Conservation (phyloP, 2,329 filamentous ascomycete species). For the Coccinonectria pachysandricola region DNA sequence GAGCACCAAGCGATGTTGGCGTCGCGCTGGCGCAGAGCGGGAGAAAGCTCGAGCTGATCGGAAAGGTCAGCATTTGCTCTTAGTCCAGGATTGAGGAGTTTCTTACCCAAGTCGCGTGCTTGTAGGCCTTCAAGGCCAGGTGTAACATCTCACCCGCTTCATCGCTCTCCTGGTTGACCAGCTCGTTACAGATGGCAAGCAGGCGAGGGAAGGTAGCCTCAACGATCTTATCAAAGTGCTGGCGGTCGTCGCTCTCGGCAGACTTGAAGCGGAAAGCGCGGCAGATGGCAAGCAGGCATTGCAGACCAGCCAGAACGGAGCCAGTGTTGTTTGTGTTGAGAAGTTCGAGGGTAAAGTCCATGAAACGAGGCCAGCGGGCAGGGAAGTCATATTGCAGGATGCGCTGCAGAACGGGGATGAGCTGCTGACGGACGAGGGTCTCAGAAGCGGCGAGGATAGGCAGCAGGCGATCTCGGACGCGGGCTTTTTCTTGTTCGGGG, state of each 20-base stretch:
- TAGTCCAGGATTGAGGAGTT: slow-evolving; percentile 2
- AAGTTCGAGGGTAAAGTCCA: slow-evolving; percentile 84
- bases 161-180: slow-evolving; percentile 82
- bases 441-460: slow-evolving; percentile 76
- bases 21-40: slow-evolving; percentile 65
- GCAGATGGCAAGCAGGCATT: slow-evolving; percentile 90
- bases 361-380: slow-evolving; percentile 84
- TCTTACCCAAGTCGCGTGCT: slow-evolving; percentile 87
- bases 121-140: slow-evolving; percentile 91
- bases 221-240: slow-evolving; percentile 90
- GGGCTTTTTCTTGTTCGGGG: slow-evolving; percentile 77
- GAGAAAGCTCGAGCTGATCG: slow-evolving; percentile 70
- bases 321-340: slow-evolving; percentile 76
- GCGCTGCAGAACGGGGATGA: slow-evolving; percentile 89
- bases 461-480: slow-evolving; percentile 79
- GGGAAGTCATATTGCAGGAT: slow-evolving; percentile 95
- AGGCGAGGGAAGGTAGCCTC: slow-evolving; percentile 83
- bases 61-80: slow-evolving; percentile 17
- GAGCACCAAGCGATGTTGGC: slow-evolving; percentile 93
- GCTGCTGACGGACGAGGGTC: slow-evolving; percentile 77
- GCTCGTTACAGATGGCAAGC: slow-evolving; percentile 73
- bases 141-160: slow-evolving; percentile 97
- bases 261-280: slow-evolving; percentile 90
- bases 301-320: slow-evolving; percentile 84
- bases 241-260: slow-evolving; percentile 62